Percentiles rank a stretch among this genome's conserved stretches.
Conservation (phyloP, 2,329 filamentous ascomycete species). For the Neodidymelliopsis sp. region DNA sequence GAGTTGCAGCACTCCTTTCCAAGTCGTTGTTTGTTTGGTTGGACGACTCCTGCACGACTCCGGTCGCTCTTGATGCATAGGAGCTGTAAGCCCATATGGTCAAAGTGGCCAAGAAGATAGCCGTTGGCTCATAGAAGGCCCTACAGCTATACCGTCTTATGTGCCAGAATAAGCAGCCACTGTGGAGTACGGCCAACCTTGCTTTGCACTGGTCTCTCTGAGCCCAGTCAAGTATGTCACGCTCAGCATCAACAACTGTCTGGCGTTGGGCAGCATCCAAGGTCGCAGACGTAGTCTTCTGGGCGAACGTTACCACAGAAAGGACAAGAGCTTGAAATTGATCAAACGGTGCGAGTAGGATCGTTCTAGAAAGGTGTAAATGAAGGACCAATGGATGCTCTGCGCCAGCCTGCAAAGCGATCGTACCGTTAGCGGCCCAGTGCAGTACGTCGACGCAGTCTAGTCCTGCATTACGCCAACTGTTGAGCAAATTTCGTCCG, state of each 20-base stretch:
- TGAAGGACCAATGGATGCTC: constrained; percentile 65
- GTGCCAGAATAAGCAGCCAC: constrained; percentile 61
- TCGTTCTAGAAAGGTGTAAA: constrained; percentile 61
- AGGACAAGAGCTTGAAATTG: constrained; percentile 55
- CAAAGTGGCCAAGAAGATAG: constrained; percentile 56
- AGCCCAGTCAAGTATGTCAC: constrained; percentile 59
- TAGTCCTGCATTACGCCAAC: constrained; percentile 56
- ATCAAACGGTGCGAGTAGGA: constrained; percentile 59
- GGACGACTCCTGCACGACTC: not conserved
- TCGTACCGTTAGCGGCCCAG: constrained; percentile 63
- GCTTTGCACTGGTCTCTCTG: constrained; percentile 63
- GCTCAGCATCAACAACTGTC: constrained; percentile 18
- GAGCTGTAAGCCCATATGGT: constrained; percentile 57
- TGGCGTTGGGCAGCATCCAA: not conserved
- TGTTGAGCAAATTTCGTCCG: constrained; percentile 36
- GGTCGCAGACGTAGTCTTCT: not conserved
- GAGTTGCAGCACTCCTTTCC: not conserved
- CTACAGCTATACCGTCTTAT: constrained; percentile 58
- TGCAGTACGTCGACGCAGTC: constrained; percentile 64
- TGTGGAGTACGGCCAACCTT: constrained; percentile 61
- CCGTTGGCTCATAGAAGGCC: constrained; percentile 58
- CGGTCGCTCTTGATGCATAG: constrained; percentile 13
- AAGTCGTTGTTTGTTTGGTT: not conserved
- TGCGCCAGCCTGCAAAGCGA: constrained; percentile 58
- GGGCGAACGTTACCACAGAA: constrained; percentile 20